Base-by-base conservation (phyloP, 768 basidiomycete genomes). In the Boletus insuetus region DNA sequence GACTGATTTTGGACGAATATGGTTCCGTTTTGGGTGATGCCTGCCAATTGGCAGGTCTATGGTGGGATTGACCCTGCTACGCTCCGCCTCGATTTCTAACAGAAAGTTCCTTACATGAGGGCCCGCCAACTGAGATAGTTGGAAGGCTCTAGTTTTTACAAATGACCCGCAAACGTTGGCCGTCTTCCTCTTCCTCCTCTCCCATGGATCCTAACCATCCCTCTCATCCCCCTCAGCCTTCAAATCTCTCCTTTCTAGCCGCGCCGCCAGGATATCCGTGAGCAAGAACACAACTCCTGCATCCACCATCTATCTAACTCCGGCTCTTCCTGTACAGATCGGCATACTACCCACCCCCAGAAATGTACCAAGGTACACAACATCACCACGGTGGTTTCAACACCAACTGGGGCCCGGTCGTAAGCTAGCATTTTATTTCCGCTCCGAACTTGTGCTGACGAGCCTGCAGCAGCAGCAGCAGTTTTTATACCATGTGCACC, bases 101-200 rank as follows among this genome's bases (percentile, higher is more conserved):
- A 12, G 59, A 61, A 56, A 2, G 1, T 50, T 53, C 51, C 20
- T 32, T 38, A 29, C 20, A 51, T 11, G 24, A 14, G 6, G 17
- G 4, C 37, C 26, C 2, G 34, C 54, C 60, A 50, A 9, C 29
- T 56, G 42, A 34, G 32, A 38, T 43, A 40, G 59, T 61, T 62
- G 60, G 60, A 34, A 43, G 38, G 51, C 9, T 45, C 37, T 0
- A 2, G 37, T 11, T 8, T 19, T 2, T 39, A 50, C 19, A 55
- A 59, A 60, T 45, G 9, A 34, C 7, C 5, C 4, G 10, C 26
- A 6, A 13, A 4, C 6, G 41, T 24, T 34, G 20, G n/a, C 40
- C 32, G 13, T 42, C 32, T 16, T 1, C 17, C 6, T 14, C 12
- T 2, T 9, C 5, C 0, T 11, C 4, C 31, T 37, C 22, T 12